phyloP scores from a whole-genome alignment of 345 rosid species.

The Anacardium occidentale region DNA sequence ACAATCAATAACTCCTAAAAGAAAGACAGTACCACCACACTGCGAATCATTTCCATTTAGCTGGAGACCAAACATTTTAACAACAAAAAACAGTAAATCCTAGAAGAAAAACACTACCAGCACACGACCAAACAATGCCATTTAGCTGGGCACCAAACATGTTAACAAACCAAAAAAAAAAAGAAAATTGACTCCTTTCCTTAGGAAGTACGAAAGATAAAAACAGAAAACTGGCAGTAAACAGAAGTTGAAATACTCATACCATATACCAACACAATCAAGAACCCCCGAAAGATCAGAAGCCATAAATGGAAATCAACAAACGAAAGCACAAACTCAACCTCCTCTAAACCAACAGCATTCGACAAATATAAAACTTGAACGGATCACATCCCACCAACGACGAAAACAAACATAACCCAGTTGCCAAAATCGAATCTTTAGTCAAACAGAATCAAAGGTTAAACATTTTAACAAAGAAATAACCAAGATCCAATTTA shows the following conservation, averaged over 20 bases:
- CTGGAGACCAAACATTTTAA: background rate
- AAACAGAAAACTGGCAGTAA: background rate
- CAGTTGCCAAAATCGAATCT: conserved; percentile 28
- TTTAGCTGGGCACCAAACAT: background rate
- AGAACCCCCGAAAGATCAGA: background rate
- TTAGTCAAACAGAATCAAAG: background rate
- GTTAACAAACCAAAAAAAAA: background rate
- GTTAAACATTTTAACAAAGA: conserved; percentile 16
- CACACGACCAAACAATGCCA: background rate
- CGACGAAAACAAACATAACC: conserved; percentile 14
- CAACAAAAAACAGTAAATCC: background rate
- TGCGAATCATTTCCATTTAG: no score
- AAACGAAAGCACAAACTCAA: background rate
- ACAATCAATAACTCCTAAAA: no score
- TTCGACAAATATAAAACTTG: background rate
- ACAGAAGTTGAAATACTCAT: background rate
- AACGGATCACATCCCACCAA: background rate
- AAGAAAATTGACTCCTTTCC: background rate
- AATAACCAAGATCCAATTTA: conserved; percentile 22
- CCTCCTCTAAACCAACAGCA: background rate
- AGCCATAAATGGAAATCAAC: background rate
- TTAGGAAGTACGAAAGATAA: background rate
- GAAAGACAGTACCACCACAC: no score
- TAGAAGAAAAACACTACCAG: background rate
- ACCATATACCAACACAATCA: background rate